Evolutionary conservation across 2,329 filamentous ascomycete species (phyloP), one percentile per base, ranked within the genome.

Genomic region (Stemphylium vesicarium): DNA sequence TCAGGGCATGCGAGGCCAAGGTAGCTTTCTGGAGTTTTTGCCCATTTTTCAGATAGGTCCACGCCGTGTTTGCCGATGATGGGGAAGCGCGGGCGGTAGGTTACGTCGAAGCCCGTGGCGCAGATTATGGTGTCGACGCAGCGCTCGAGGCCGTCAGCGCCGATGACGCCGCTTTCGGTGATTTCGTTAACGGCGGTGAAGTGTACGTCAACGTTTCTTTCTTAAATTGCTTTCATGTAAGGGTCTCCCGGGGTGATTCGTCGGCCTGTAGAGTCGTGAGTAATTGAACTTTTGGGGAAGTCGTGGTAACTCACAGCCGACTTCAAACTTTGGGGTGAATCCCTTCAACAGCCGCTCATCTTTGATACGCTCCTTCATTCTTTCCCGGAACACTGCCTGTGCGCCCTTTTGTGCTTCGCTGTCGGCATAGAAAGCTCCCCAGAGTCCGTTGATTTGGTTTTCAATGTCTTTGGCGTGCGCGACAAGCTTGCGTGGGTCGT

Each of bases 331-430:
- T 0, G 79, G 79, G 4, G 76, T 80, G 50, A 81, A 80, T 4
- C 79, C 79, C 48, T 81, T 65, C 3, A 82, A 64, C 20, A 83
- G 70, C 10, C 81, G 70, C 56, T 82, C 72, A 53, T 84, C 81
- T 56, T 81, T 82, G 64, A 84, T 81, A 47, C 75, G 77, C 55
- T 83, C 79, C 11, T 71, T 74, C 81, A 83, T 84, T 12, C 80
- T 73, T 4, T 70, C 64, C 20, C 63, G 64, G 52, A 81, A 79
- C 4, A 74, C 37, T 38, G 75, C 62, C 53, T 78, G 74, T 1
- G 68, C 74, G 13, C 56, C 57, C 11, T 73, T 73, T 55, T 84
- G 82, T 7, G 49, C 66, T 50, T 78, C 70, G 4, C 75, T 75
- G 4, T 70, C 76, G 1, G 70, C 67, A 60, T 81, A 82, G 57